Conservation (phyloP, 257 asterid genomes). For the Solanum pinnatisectum region DNA sequence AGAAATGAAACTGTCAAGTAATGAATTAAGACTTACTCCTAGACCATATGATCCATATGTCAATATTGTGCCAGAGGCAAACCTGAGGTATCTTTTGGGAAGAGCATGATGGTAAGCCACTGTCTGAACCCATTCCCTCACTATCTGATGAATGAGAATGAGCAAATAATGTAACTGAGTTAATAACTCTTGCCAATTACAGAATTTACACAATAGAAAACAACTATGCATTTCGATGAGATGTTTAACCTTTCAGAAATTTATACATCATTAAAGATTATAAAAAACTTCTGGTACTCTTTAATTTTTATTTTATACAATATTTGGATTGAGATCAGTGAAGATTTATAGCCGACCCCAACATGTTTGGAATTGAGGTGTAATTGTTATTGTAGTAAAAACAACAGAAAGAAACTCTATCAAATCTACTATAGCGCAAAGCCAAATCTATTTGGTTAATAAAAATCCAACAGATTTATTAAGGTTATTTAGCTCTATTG, state of each 20-base stretch:
- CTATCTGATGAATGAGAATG: conserved; percentile 20
- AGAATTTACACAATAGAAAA: background rate
- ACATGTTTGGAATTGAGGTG: background rate
- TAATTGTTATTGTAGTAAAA: background rate
- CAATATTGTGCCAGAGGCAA: conserved; percentile 42
- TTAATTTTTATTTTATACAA: background rate
- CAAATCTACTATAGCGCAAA: background rate
- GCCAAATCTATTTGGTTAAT: background rate
- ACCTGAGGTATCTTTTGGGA: conserved; percentile 19
- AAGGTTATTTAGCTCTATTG: background rate
- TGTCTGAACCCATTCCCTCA: conserved; percentile 41
- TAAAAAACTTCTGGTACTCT: background rate
- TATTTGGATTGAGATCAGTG: background rate
- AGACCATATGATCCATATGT: conserved; percentile 54
- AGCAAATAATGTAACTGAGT: background rate
- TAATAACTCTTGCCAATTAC: background rate
- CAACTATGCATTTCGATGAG: background rate
- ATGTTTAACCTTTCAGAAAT: background rate
- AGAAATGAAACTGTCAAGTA: background rate
- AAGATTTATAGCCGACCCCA: background rate
- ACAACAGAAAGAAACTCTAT: background rate
- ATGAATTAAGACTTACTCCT: conserved; percentile 31
- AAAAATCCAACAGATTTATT: background rate
- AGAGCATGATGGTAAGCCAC: conserved; percentile 31
- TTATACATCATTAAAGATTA: no score